Base-by-base conservation (phyloP, 306 rosid species). In the Trifolium dubium region DNA sequence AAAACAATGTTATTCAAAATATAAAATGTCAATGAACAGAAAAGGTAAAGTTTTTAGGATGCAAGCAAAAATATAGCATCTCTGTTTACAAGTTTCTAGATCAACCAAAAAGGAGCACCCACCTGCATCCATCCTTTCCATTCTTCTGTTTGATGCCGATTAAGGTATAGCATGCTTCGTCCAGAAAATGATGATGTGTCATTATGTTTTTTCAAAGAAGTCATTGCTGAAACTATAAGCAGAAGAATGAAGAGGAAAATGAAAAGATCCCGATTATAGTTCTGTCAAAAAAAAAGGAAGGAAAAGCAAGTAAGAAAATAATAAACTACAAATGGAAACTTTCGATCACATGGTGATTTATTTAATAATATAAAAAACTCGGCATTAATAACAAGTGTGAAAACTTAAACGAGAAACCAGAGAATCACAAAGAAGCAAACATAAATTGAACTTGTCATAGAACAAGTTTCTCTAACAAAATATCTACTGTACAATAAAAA, bases 81-180 rank as follows among this genome's bases (percentile, higher is more conserved):
- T 58, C n/a, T 60, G 55, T 72, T 67, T 62, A 12, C 77, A 82
- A 46, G 74, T 32, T 54, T 64, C 30, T 28, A 14, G 66, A 75
- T 41, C 72, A 75, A 14, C 65, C 39, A 65, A 64, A 60, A 69
- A 56, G 60, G 71, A 79, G 62, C 23, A 83, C 96, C 85, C 79
- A 92, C 99, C 98, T 95, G 99, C 99, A 95, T 95, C 98, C 98
- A 95, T 76, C 99, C 99, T 79, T 88, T 95, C 99, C 99, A 95
- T 73, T 95, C 99, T 77, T 95, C 99, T 44, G 99, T 95, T 78
- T 95, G 98, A 81, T 95, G 97, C 55, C 99, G 92, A 82, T 95
- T 95, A 64, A 95, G 97, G 83, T 92, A 95, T 64, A 90, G 97
- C 71, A 92, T 78, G 73, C 81, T 88, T 83, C 88, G 92, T 72